Base-by-base conservation (phyloP, 441 rosid species). In the Brassica balearica region DNA sequence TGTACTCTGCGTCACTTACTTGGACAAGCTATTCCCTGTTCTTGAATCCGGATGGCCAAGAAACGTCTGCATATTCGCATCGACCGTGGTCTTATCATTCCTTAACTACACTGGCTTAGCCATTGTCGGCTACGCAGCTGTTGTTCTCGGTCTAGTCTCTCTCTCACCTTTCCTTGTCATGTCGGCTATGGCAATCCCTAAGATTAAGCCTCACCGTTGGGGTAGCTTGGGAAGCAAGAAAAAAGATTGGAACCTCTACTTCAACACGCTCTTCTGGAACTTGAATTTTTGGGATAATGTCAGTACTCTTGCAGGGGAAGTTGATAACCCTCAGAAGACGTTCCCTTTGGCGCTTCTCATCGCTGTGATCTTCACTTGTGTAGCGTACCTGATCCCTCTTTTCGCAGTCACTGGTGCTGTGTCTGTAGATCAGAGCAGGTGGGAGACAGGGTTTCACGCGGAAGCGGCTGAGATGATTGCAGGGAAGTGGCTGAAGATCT, bases 221-320 rank as follows among this genome's bases (percentile, higher is more conserved):
- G 68, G 85, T 27, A 87, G 86, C 82, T 80, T 86, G 59, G 94
- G 95, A 4, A 82, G 77, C 51, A 87, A 84, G 72, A 83, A 85
- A 75, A 92, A 83, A 43, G 85, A 94, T 61, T 94, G 98, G 98
- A 87, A 62, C 19, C 82, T 94, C 64, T 94, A 81, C 78, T 87
- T 92, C 83, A 94, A 94, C 68, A 92, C 97, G 59, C 86, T 94
- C 43, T 94, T 94, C 71, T 92, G 97, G 94, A 92, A 92, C 81
- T 82, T 94, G 80, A 92, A 94, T 58, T 94, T 92, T 20, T 94
- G 93, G 97, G 96, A 94, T 70, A 88, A 68, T 78, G 96, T 87
- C 1, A 90, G 95, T 67, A 92, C 98, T 48, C 68, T 91, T 23
- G 96, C 94, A 5, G 98, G 95, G 0, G 98, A 94, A 86, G 98